A percentile compares a stretch with the other conserved stretches of the same genome.
Conservation (phyloP, 768 basidiomycete species). For the Filobasidium wieringae region DNA sequence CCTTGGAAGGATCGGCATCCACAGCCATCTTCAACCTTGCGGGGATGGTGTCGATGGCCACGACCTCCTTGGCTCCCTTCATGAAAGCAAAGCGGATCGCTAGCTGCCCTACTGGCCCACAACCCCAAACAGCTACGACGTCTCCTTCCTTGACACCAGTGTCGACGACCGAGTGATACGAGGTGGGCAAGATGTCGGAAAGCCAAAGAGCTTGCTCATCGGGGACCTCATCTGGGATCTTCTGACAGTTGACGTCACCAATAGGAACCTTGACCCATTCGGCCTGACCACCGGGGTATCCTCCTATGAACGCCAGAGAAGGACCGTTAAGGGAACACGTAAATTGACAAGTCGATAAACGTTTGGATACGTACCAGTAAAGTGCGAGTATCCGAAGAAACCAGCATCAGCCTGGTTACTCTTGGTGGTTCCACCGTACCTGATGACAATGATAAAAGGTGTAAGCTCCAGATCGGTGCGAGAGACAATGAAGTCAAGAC, state of each 20-base stretch:
- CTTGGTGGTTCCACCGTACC: conserved; percentile 45
- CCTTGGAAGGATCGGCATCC: conserved; percentile 35
- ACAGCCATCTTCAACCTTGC: conserved; percentile 46
- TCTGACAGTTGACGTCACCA: conserved; percentile 60
- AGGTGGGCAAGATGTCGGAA: conserved; percentile 51
- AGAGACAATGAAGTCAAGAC: neutral
- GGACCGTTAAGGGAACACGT: too few relatives aligned
- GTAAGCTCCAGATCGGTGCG: too few relatives aligned
- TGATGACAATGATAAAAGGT: conserved; percentile 47
- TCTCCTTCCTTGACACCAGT: conserved; percentile 63
- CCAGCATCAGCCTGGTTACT: conserved; percentile 47
- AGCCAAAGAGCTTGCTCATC: conserved; percentile 46
- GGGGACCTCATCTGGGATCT: conserved; percentile 53
- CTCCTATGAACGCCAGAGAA: too few relatives aligned
- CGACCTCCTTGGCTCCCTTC: conserved; percentile 59
- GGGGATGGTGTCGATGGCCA: conserved; percentile 56
- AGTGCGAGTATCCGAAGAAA: conserved; percentile 48
- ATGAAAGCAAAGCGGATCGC: conserved; percentile 52
- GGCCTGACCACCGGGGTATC: conserved; percentile 13
- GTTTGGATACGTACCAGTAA: conserved; percentile 45
- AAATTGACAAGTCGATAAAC: too few relatives aligned
- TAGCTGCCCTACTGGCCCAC: conserved; percentile 51
- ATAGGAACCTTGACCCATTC: conserved; percentile 41
- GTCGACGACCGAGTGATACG: conserved; percentile 62
- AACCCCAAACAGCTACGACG: conserved; percentile 59